Conservation (phyloP, 306 rosid genomes). For the Sicyos edulis region DNA sequence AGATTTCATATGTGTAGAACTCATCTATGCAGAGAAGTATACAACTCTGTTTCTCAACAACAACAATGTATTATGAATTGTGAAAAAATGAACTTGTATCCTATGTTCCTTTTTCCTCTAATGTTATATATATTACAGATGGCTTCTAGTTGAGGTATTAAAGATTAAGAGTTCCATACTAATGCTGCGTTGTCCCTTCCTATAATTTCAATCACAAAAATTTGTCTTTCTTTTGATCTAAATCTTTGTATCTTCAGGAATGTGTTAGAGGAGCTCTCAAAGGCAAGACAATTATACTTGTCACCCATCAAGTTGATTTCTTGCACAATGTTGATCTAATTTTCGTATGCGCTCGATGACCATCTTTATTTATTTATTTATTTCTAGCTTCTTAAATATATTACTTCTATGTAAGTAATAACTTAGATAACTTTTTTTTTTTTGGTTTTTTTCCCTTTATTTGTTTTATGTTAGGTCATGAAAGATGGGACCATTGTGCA, state of each 20-base stretch:
- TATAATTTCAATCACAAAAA: background rate
- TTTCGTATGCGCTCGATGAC: constrained; percentile 35
- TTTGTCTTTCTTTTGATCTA: background rate
- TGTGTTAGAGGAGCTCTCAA: constrained; percentile 76
- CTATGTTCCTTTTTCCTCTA: background rate
- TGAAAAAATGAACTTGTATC: background rate
- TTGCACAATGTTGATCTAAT: constrained; percentile 75
- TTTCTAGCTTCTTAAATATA: background rate
- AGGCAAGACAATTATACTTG: constrained; percentile 75
- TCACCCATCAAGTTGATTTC: constrained; percentile 98
- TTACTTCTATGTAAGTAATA: too few species aligned
- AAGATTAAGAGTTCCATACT: background rate
- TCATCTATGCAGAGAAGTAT: background rate
- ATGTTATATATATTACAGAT: background rate
- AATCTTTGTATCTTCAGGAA: constrained; percentile 39
- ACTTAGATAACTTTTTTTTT: background rate
- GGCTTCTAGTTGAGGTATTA: background rate
- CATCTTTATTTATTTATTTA: background rate
- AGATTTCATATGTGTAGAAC: background rate
- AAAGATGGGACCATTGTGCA: constrained; percentile 73
- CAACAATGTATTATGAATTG: background rate
- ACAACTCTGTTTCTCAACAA: background rate
- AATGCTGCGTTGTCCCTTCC: background rate
- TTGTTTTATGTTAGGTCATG: constrained; percentile 53
- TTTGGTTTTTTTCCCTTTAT: background rate